phyloP scores from a whole-genome alignment of 163 green algal genomes.

The Smithsoniella earleae region DNA sequence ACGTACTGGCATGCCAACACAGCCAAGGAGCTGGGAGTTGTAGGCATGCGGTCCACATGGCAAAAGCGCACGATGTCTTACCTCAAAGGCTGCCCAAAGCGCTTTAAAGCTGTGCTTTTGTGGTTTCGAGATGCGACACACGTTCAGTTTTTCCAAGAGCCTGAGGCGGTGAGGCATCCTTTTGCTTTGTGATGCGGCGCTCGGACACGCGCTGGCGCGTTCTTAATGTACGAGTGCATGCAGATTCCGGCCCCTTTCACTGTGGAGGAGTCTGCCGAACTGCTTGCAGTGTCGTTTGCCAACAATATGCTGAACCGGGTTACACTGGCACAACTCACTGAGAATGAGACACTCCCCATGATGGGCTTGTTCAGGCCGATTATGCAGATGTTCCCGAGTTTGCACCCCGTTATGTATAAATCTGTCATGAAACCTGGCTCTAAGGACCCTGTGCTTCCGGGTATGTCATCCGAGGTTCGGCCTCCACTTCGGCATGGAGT shows the following conservation, averaged over 20 bases:
- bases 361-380: slow-evolving; percentile 4
- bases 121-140: slow-evolving; percentile 26
- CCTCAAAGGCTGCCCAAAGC: slow-evolving; percentile 17
- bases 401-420: slow-evolving; percentile 10
- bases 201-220: too few relatives aligned
- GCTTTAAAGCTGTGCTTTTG: slow-evolving; percentile 14
- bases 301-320: slow-evolving; percentile 28
- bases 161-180: slow-evolving; percentile 17
- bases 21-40: not conserved
- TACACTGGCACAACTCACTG: slow-evolving; percentile 6
- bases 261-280: slow-evolving; percentile 10
- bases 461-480: slow-evolving; percentile 13
- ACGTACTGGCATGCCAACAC: slow-evolving; percentile 4
- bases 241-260: slow-evolving; percentile 24
- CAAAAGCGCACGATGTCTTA: not conserved
- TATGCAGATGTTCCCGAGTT: not conserved
- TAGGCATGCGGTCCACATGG: slow-evolving; percentile 7
- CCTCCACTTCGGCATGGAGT: slow-evolving; percentile 1
- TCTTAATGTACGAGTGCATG: too few relatives aligned
- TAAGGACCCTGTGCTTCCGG: not conserved
- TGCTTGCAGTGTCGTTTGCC: slow-evolving; percentile 22
- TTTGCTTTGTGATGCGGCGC: too few relatives aligned
- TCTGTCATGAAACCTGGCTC: not conserved
- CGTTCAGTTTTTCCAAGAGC: slow-evolving; percentile 8
- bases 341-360: slow-evolving; percentile 20